Evolutionary conservation across 108 stramenopile genomes (phyloP).

Genomic region (Seminavis robusta): DNA sequence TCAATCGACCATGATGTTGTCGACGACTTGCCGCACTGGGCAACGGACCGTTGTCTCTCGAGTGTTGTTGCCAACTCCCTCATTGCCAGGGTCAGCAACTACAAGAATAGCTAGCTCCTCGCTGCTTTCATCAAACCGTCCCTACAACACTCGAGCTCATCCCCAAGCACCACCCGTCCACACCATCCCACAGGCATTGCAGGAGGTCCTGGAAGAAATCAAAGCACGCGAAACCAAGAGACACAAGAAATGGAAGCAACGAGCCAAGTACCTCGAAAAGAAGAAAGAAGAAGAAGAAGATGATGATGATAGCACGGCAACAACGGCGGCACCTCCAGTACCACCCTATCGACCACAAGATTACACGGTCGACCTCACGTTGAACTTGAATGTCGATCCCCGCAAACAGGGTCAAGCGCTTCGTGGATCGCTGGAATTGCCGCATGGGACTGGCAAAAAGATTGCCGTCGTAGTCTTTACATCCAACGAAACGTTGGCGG

Average conservation of each 20-base stretch:
- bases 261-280: slow-evolving; percentile 39
- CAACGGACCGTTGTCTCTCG: too few relatives aligned
- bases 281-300: slow-evolving; percentile 3
- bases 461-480: slow-evolving; percentile 91
- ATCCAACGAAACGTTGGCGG: slow-evolving; percentile 47
- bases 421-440: slow-evolving; percentile 80
- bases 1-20: too few relatives aligned
- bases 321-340: background rate
- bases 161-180: slow-evolving; percentile 37
- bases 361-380: slow-evolving; percentile 85
- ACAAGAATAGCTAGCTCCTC: too few relatives aligned
- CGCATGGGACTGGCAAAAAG: slow-evolving; percentile 89
- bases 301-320: background rate
- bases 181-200: slow-evolving; percentile 45
- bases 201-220: slow-evolving; percentile 45
- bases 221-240: slow-evolving; percentile 41
- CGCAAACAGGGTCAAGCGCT: slow-evolving; percentile 91
- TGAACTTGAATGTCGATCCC: slow-evolving; percentile 91
- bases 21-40: too few relatives aligned
- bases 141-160: slow-evolving; percentile 64
- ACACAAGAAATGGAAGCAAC: slow-evolving; percentile 38
- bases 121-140: too few relatives aligned
- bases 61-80: too few relatives aligned
- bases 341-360: slow-evolving; percentile 55
- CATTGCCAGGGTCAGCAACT: too few relatives aligned